These are phyloP conservation scores for Leccinum obscurum DNA, from an alignment of 768 basidiomycete genomes.

Conservation along the genomic window DNA sequence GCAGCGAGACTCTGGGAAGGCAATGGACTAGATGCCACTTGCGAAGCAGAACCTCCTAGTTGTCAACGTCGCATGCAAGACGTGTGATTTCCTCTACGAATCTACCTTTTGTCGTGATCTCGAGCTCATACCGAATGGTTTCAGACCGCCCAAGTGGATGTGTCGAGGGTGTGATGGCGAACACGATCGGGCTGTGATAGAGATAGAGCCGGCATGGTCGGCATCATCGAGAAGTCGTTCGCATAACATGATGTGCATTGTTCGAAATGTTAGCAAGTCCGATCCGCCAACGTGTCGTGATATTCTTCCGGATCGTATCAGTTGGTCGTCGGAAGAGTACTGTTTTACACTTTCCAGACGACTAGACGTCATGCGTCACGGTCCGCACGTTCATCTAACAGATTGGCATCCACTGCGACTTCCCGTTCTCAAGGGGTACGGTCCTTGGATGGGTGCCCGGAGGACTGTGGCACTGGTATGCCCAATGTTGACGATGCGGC, in stretches of 20 bases:
- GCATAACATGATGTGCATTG: slow-evolving; percentile 83
- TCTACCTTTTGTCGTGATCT: slow-evolving; percentile 95
- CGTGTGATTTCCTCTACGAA: slow-evolving; percentile 82
- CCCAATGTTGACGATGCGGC: too few species aligned
- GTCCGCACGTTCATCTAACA: too few species aligned
- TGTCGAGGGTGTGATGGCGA: slow-evolving; percentile 77
- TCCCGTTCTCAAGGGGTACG: too few species aligned
- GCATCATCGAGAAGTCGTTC: slow-evolving; percentile 67
- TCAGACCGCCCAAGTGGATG: slow-evolving; percentile 57
- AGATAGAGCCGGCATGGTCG: slow-evolving; percentile 73
- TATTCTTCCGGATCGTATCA: too few species aligned
- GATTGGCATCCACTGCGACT: too few species aligned
- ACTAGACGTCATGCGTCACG: too few species aligned
- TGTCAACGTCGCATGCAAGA: slow-evolving; percentile 65
- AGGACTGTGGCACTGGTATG: too few species aligned
- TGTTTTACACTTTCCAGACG: too few species aligned
- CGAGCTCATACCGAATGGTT: slow-evolving; percentile 66
- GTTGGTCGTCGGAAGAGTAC: too few species aligned
- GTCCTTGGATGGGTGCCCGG: too few species aligned
- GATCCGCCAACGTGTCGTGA: slow-evolving; percentile 43
- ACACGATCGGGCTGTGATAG: slow-evolving; percentile 84
- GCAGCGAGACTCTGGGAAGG: slow-evolving; percentile 65
- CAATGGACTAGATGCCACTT: slow-evolving; percentile 58
- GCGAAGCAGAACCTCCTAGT: slow-evolving; percentile 86
- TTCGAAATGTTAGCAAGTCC: slow-evolving; percentile 75